Evolutionary conservation across 129 eudicot genomes (phyloP).

Genomic region (Smallanthus sonchifolius): DNA sequence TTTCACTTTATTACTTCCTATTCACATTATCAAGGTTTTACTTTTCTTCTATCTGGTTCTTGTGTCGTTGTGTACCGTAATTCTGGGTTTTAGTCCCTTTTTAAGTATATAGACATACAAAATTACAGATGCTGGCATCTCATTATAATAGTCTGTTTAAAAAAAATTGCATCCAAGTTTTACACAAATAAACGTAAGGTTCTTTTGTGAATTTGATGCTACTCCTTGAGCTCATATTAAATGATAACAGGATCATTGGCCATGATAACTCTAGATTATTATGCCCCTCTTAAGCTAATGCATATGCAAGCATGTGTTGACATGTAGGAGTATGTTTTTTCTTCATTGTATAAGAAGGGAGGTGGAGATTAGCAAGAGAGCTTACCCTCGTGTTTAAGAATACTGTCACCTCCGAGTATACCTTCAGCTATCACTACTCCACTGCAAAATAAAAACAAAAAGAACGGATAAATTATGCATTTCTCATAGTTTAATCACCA

Average conservation of each 20-base stretch:
- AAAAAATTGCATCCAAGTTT: neutral
- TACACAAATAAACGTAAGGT: neutral
- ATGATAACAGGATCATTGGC: neutral
- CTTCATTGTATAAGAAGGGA: neutral
- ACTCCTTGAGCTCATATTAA: neutral
- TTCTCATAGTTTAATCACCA: neutral
- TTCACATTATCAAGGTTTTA: neutral
- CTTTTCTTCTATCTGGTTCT: neutral
- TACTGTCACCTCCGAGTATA: conserved; percentile 53
- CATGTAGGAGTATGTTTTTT: neutral
- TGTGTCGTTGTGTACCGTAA: neutral
- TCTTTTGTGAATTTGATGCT: neutral
- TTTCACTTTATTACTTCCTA: neutral
- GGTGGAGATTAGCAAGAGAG: neutral
- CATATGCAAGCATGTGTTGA: neutral
- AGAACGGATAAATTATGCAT: neutral
- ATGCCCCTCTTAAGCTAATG: neutral
- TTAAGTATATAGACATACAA: neutral
- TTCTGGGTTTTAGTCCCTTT: neutral
- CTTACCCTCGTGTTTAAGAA: conserved; percentile 61
- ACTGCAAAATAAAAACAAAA: conserved; percentile 40
- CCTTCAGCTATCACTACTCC: conserved; percentile 98
- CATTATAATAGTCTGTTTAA: neutral
- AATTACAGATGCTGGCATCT: neutral
- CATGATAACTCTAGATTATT: neutral